Evolutionary conservation across 768 basidiomycete genomes (phyloP), one percentile per base, ranked within the genome.

Genomic region (Hemileccinum impolitum): DNA sequence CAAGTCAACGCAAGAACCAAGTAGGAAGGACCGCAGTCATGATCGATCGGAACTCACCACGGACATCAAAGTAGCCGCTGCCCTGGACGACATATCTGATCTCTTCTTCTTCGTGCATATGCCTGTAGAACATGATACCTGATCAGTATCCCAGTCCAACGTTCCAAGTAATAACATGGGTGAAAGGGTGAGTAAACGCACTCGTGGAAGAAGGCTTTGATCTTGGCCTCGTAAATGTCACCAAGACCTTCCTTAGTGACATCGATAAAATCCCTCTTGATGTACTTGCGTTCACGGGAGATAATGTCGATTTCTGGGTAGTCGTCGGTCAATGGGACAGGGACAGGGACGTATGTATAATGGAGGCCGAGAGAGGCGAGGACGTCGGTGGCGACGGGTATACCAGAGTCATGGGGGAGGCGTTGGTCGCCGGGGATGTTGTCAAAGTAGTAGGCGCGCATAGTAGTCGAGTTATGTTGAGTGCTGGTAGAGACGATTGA

Each of bases 51-150:
- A 12, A 60, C 81, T 48, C 55, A 87, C 88, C 89, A 55, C 92
- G 77, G 30, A 95, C 78, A 58, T 95, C 94, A 64, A 94, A 94
- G 74, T 83, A 96, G 0, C 90, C 93, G 39, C 80, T 82, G 25
- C 93, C 94, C 3, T 77, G 75, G 31, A 90, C 74, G 56, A 93
- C 81, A 62, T 88, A 96, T 5, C 92, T 76, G 60, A 94, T 94
- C 70, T 95, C 92, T 63, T 95, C 92, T 59, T 95, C 93, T 67
- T 95, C 91, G 58, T 94, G 93, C 73, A 95, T 78, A 60, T 94
- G 92, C 61, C 88, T 89, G 56, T 13, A 5, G 10, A 21, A 32
- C 43, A 26, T 17, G 18, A 34, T 6, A 13, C 36, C 23, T 34
- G 32, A 21, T 53, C 36, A 46, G 44, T 48, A 52, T 17, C 32